phyloP scores from a whole-genome alignment of 441 rosid genomes.

The Populus hybrid region DNA sequence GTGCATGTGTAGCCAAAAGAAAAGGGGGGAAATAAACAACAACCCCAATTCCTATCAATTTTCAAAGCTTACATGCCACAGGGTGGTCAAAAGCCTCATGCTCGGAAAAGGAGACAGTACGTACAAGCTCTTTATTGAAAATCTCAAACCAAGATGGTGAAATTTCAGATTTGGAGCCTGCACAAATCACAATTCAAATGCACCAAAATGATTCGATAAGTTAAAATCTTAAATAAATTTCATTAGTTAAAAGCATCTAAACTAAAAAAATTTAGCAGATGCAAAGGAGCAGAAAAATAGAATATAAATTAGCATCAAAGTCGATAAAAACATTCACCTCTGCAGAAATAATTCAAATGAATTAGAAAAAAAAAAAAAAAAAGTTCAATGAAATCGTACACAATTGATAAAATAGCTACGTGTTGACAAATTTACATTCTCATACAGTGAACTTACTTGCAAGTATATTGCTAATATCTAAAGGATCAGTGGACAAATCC shows the following conservation, averaged over 20 bases:
- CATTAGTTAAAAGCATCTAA: neutral
- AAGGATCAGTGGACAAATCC: slow-evolving; percentile 54
- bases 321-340: neutral
- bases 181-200: slow-evolving; percentile 9
- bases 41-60: slow-evolving; percentile 16
- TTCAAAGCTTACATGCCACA: slow-evolving; percentile 80
- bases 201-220: neutral
- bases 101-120: slow-evolving; percentile 72
- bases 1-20: slow-evolving; percentile 2
- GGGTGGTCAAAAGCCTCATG: slow-evolving; percentile 99
- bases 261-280: neutral
- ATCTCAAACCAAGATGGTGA: slow-evolving; percentile 85
- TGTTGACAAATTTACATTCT: neutral
- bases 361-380: too few species aligned
- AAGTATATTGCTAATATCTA: slow-evolving; percentile 51
- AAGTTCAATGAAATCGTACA: neutral
- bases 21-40: slow-evolving; percentile 9
- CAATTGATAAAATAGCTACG: neutral
- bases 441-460: slow-evolving; percentile 46
- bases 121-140: slow-evolving; percentile 78
- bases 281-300: neutral
- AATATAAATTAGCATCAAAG: neutral
- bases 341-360: neutral
- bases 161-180: slow-evolving; percentile 77
- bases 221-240: slow-evolving; percentile 12